These are phyloP conservation scores for Scedosporium minutisporum DNA, from an alignment of 2,329 filamentous ascomycete species.

Conservation along the genomic window DNA sequence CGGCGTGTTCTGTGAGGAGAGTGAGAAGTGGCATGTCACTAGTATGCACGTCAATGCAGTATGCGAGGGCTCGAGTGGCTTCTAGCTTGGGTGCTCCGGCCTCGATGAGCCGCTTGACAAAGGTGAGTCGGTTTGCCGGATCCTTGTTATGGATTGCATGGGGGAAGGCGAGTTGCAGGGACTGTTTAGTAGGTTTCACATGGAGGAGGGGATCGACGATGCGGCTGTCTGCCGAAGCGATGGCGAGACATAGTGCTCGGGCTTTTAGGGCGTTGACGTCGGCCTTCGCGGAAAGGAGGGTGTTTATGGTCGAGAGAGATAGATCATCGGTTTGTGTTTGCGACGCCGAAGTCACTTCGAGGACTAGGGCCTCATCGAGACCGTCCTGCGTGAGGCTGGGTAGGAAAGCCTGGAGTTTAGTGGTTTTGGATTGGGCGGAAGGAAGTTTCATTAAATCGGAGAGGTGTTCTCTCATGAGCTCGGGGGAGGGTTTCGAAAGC, in stretches of 20 bases:
- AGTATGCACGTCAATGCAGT: conserved; percentile 37
- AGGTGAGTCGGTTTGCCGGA: conserved; percentile 38
- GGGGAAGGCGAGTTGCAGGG: conserved; percentile 40
- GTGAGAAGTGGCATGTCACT: conserved; percentile 39
- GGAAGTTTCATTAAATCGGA: conserved; percentile 31
- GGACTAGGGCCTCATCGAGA: conserved; percentile 35
- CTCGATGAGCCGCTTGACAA: conserved; percentile 39
- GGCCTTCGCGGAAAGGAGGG: conserved; percentile 40
- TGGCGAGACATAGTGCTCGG: conserved; percentile 39
- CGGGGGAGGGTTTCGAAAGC: conserved; percentile 32
- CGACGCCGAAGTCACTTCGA: conserved; percentile 39
- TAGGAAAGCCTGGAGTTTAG: conserved; percentile 40
- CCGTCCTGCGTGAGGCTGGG: conserved; percentile 30
- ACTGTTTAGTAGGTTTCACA: conserved; percentile 27
- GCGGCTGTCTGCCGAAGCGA: conserved; percentile 32
- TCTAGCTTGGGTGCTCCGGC: conserved; percentile 38
- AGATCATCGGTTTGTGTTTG: conserved; percentile 25
- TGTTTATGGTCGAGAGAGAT: conserved; percentile 32
- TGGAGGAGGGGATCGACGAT: conserved; percentile 40
- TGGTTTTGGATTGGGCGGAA: conserved; percentile 33
- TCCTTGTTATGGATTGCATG: conserved; percentile 42
- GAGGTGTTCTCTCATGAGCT: conserved; percentile 34
- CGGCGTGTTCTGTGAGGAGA: conserved; percentile 34
- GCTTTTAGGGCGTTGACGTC: conserved; percentile 45
- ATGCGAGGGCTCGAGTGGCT: conserved; percentile 40